phyloP scores from a whole-genome alignment of 2,329 filamentous ascomycete genomes.

The Bimuria novae-zelandiae region DNA sequence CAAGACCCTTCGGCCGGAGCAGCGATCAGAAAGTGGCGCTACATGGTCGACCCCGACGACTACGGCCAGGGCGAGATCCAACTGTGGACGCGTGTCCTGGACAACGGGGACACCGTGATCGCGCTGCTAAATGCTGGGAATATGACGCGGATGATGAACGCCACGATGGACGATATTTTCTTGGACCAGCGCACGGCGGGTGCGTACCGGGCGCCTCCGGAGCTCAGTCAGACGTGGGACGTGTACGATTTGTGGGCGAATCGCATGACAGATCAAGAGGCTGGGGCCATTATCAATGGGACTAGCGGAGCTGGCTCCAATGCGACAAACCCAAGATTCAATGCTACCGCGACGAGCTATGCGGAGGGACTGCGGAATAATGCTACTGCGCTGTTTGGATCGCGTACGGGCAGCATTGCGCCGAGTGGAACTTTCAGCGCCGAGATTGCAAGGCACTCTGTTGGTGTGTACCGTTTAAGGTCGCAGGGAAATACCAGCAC shows the following conservation, averaged over 20 bases:
- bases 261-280: conserved; percentile 56
- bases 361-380: conserved; percentile 52
- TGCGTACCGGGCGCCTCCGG: conserved; percentile 43
- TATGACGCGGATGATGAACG: conserved; percentile 52
- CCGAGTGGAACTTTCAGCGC: conserved; percentile 51
- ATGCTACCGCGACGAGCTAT: conserved; percentile 56
- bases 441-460: conserved; percentile 54
- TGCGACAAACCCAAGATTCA: conserved; percentile 50
- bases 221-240: conserved; percentile 55
- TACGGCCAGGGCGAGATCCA: conserved; percentile 54
- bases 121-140: conserved; percentile 58
- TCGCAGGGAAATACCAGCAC: conserved; percentile 21
- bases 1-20: conserved; percentile 47
- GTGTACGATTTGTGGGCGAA: conserved; percentile 61
- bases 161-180: conserved; percentile 59
- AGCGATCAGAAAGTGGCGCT: conserved; percentile 53
- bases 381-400: conserved; percentile 53
- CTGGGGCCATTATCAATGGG: conserved; percentile 51
- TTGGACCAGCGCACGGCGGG: conserved; percentile 51
- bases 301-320: conserved; percentile 37
- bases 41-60: conserved; percentile 48
- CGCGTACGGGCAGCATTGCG: conserved; percentile 50
- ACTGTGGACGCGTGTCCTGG: conserved; percentile 56
- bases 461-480: conserved; percentile 57
- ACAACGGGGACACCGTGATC: conserved; percentile 54